Conservation (phyloP, 257 asterid genomes). For the Solanum appendiculatum region DNA sequence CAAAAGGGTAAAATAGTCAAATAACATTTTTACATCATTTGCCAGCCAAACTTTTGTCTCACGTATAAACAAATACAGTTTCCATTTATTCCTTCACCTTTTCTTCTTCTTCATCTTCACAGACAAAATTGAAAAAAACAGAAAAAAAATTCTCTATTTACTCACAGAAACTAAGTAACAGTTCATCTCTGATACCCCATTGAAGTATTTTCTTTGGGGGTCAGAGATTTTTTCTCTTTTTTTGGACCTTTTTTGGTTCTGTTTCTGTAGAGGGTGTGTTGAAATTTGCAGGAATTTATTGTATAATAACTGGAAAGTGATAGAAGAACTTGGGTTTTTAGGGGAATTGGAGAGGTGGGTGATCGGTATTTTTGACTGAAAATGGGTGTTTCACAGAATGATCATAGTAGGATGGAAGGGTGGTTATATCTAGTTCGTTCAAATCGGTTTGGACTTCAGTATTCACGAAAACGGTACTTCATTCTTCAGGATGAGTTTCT, state of each 20-base stretch:
- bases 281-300: background rate
- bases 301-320: background rate
- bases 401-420: conserved; percentile 76
- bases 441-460: conserved; percentile 81
- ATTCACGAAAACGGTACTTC: conserved; percentile 77
- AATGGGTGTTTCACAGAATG: conserved; percentile 40
- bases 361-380: background rate
- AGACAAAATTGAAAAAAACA: background rate
- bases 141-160: background rate
- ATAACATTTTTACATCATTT: background rate
- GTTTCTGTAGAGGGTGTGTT: background rate
- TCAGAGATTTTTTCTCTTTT: background rate
- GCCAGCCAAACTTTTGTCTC: conserved; percentile 16
- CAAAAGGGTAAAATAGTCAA: background rate
- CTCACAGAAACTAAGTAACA: background rate
- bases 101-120: background rate
- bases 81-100: background rate
- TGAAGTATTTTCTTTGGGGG: background rate
- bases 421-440: conserved; percentile 87
- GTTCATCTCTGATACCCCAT: background rate
- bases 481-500: conserved; percentile 79
- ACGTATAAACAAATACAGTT: background rate
- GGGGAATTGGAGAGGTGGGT: background rate
- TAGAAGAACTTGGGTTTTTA: background rate
- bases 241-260: background rate